Conservation (phyloP, 306 rosid genomes). For the Acacia confusa region DNA sequence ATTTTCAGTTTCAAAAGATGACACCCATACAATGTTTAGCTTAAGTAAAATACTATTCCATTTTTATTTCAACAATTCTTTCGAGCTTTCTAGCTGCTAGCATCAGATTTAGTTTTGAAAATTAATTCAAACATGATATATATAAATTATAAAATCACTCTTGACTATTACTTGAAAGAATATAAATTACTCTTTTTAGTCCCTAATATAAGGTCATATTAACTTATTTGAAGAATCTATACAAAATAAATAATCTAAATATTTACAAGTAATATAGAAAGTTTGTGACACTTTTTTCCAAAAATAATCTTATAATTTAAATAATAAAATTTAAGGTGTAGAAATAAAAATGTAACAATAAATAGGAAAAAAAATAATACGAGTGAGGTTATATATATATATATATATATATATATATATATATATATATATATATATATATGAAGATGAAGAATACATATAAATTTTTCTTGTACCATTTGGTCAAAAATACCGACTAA, state of each 20-base stretch:
- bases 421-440: no score
- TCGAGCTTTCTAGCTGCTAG: not conserved
- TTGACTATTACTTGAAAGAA: not conserved
- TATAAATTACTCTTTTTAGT: not conserved
- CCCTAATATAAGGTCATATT: no score
- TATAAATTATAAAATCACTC: no score
- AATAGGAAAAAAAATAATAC: no score
- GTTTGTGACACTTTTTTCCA: not conserved
- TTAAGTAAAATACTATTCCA: no score
- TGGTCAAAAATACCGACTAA: not conserved
- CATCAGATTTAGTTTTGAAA: not conserved
- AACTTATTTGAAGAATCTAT: no score
- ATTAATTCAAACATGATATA: not conserved
- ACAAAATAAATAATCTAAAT: no score
- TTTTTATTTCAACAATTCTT: not conserved
- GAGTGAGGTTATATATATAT: not conserved
- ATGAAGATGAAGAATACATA: not conserved
- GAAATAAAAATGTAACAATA: not conserved
- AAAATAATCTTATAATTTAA: not conserved
- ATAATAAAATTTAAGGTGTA: not conserved
- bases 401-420: no score
- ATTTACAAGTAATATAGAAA: not conserved
- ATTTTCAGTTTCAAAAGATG: no score
- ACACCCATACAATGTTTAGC: no score
- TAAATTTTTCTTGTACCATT: not conserved